These are phyloP conservation scores for Trifolium subterraneum DNA, from an alignment of 306 rosid species.

Conservation along the genomic window DNA sequence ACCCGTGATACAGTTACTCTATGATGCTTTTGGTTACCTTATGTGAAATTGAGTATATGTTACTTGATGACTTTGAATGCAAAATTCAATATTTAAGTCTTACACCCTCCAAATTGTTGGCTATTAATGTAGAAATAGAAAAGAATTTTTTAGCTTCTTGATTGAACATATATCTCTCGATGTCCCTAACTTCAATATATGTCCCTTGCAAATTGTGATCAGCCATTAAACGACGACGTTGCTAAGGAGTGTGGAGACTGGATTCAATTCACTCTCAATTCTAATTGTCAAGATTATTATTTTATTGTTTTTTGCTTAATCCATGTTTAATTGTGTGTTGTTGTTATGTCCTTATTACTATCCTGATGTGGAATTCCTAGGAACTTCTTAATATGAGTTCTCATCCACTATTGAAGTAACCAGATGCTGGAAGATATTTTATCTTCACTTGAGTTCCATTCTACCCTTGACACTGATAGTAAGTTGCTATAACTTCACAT, in stretches of 20 bases:
- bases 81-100: too few species aligned
- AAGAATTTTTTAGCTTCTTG: too few species aligned
- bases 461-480: slow-evolving; percentile 69
- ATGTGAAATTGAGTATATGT: too few species aligned
- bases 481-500: slow-evolving; percentile 35
- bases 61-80: too few species aligned
- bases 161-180: too few species aligned
- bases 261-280: slow-evolving; percentile 85
- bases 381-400: slow-evolving; percentile 85
- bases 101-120: too few species aligned
- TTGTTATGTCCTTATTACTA: neutral
- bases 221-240: slow-evolving; percentile 59
- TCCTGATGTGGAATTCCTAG: slow-evolving; percentile 39
- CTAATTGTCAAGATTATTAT: slow-evolving; percentile 55
- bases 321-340: neutral
- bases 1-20: too few species aligned
- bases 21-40: too few species aligned
- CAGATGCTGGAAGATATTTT: slow-evolving; percentile 87
- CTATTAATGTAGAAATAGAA: too few species aligned
- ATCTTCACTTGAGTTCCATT: slow-evolving; percentile 83
- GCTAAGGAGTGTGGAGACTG: slow-evolving; percentile 82
- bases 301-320: neutral
- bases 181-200: too few species aligned
- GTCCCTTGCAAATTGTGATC: slow-evolving; percentile 67
- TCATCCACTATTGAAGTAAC: slow-evolving; percentile 66